These are phyloP conservation scores for Paramecium octaurelia DNA, from an alignment of 73 alveolate genomes.

Conservation along the genomic window DNA sequence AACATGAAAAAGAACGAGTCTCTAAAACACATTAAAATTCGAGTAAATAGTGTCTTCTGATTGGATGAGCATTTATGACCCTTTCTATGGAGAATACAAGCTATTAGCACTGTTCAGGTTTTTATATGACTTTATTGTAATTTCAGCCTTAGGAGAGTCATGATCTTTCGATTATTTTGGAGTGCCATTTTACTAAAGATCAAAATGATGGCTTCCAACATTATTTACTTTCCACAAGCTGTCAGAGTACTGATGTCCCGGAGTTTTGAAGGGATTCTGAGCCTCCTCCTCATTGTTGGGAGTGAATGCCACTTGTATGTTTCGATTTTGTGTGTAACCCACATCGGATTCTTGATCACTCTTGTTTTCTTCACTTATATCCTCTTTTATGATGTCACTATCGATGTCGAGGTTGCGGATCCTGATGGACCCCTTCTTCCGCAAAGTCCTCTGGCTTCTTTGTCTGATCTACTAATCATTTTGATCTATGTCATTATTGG, in stretches of 20 bases:
- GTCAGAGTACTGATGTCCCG: neutral
- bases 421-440: neutral
- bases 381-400: neutral
- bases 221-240: neutral
- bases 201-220: neutral
- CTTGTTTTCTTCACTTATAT: neutral
- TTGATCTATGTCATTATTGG: neutral
- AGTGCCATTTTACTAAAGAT: neutral
- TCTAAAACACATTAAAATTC: neutral
- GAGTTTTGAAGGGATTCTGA: neutral
- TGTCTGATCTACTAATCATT: neutral
- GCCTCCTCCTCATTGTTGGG: neutral
- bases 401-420: neutral
- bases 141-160: neutral
- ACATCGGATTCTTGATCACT: neutral
- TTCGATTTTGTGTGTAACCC: neutral
- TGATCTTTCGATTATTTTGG: neutral
- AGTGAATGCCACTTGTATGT: neutral
- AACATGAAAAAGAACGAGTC: neutral
- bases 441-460: neutral
- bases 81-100: neutral
- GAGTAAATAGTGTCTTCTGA: neutral
- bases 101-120: neutral
- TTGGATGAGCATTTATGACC: neutral
- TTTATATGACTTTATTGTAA: neutral